Base-by-base conservation (phyloP, 805 yeast genomes). In the Pichia scutulata region DNA sequence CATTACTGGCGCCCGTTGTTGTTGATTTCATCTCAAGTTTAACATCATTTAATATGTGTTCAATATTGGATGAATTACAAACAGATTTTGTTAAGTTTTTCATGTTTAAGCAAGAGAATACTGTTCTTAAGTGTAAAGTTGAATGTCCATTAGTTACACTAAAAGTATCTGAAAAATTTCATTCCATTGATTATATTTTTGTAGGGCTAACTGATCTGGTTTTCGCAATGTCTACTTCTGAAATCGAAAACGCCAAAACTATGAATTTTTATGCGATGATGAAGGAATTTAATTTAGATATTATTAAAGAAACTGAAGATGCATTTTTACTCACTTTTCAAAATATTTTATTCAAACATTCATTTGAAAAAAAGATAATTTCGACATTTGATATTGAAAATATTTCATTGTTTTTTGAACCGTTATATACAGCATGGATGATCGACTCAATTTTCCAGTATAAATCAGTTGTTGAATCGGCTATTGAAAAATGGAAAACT, bases 1-100 rank as follows among this genome's bases (percentile, higher is more conserved):
- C 88, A 0, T 54, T 59, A 0, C 26, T 58, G 9, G 39, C 59
- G 0, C 41, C 52, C 12, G 53, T 56, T 8, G 16, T 59, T 13
- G 52, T 57, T 12, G 61, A 63, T 5, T 60, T 73, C 1, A 26
- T 79, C 0, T 66, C 74, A 1, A 67, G 64, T 0, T 57, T 81
- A 33, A 67, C 70, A 23, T 64, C 63, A 18, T 67, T 69, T 16
- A 68, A 75, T 2, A 60, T 81, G 33, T 74, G 73, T 10, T 70
- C 73, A 13, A 70, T 80, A 6, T 67, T 89, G 57, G 97, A 90
- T 62, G 62, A 63, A 18, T 65, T 89, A 16, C 95, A 90, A 52
- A 63, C 78, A 18, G 77, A 78, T 10, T 76, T 84, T 2, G 28
- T 50, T 6, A 19, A 16, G 9, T 50, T 46, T 39, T 50, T 45